Evolutionary conservation across 2,329 filamentous ascomycete genomes (phyloP), one percentile per base, ranked within the genome.

Genomic region (Aspergillus sp.): DNA sequence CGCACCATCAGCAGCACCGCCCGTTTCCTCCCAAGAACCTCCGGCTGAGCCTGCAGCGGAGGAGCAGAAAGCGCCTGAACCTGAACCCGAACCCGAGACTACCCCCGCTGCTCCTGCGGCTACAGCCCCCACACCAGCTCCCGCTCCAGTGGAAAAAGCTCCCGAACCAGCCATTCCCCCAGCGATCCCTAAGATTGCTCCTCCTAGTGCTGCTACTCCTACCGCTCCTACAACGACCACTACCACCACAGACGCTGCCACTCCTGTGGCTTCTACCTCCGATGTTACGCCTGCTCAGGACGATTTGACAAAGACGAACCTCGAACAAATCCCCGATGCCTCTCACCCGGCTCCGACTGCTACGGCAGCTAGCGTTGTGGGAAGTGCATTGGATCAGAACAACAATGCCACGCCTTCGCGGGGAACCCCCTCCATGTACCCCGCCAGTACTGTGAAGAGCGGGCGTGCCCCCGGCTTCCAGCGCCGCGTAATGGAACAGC

Each of bases 401-500:
- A 79, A 76, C 63, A 70, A 71, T 75, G 27, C 68, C 43, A 69
- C 73, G 51, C 64, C 76, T 30, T 62, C 75, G 22, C 81, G 84
- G 51, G 76, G 83, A 37, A 77, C 82, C 38, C 70, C 84, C 46
- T 86, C 85, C 62, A 87, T 87, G 46, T 94, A 82, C 66, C 88
- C 86, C 44, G 79, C 88, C n/a, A 86, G 84, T 44, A 88, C 89
- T 22, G 77, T 87, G 55, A 63, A 65, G 46, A 74, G 87, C 87
- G 74, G 76, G 51, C 86, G 91, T 52, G 84, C 83, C 47, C 81
- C 88, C 17, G 90, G 85, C 71, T 89, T 86, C 69, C 86, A 94
- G 67, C 84, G 91, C 56, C 86, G 89, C 61, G 80, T 96, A 46
- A 78, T 95, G 62, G 90, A 97, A 60, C 93, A 98, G 66, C 90